These are phyloP conservation scores for Striga asiatica DNA, from an alignment of 257 asterid species.

Conservation along the genomic window DNA sequence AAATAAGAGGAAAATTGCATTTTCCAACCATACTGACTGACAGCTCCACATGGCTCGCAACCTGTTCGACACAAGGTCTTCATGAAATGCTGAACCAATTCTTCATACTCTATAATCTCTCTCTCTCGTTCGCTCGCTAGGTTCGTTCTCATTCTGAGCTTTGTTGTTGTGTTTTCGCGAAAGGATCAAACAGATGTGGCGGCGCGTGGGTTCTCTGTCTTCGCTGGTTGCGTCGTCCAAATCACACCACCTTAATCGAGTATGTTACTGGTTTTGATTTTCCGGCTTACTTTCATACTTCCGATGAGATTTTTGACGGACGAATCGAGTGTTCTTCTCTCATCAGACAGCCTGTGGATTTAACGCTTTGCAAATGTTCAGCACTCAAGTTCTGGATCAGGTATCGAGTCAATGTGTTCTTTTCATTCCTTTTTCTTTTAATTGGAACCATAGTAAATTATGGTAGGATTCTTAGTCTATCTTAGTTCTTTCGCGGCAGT, in stretches of 20 bases:
- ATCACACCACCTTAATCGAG: slow-evolving; percentile 43
- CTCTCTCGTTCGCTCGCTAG: too few species aligned
- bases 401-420: slow-evolving; percentile 21
- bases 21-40: too few species aligned
- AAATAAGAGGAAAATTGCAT: too few species aligned
- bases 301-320: background rate
- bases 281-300: background rate
- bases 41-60: slow-evolving; percentile 23
- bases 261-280: slow-evolving; percentile 8
- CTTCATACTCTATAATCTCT: slow-evolving; percentile 1
- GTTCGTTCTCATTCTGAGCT: background rate
- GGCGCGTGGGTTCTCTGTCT: slow-evolving; percentile 49
- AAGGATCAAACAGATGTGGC: slow-evolving; percentile 67
- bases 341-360: slow-evolving; percentile 33
- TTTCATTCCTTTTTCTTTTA: background rate
- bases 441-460: background rate
- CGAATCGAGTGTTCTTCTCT: background rate
- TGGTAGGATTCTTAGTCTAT: background rate
- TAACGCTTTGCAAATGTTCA: slow-evolving; percentile 29
- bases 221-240: slow-evolving; percentile 34
- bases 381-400: slow-evolving; percentile 43
- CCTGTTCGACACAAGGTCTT: slow-evolving; percentile 29
- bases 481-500: background rate
- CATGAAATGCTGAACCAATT: slow-evolving; percentile 1
- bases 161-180: background rate